Conservation (phyloP, 805 yeast genomes). For the Wickerhamiella musiphila region DNA sequence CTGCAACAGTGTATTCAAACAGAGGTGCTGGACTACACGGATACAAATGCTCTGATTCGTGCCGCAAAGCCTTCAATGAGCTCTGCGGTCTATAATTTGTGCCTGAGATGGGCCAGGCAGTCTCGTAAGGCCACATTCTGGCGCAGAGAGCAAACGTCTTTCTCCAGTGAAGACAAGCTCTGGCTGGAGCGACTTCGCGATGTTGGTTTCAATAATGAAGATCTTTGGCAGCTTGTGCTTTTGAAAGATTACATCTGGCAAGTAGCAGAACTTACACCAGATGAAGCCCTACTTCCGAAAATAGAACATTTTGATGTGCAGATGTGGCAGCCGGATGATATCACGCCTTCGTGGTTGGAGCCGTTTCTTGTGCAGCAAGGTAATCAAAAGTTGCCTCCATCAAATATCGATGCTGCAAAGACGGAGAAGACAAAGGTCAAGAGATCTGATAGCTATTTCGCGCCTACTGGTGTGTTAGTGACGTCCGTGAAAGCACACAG, state of each 20-base stretch:
- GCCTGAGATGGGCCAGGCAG: constrained; percentile 54
- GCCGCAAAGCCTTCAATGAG: constrained; percentile 46
- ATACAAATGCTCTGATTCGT: constrained; percentile 50
- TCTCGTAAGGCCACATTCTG: constrained; percentile 62
- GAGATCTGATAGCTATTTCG: not conserved
- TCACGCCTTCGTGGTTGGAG: not conserved
- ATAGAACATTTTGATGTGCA: not conserved
- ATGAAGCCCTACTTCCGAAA: not conserved
- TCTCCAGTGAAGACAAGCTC: constrained; percentile 19
- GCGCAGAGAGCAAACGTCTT: constrained; percentile 27
- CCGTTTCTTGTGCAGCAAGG: too few species aligned
- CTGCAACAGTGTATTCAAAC: constrained; percentile 59
- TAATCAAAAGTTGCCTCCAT: too few species aligned
- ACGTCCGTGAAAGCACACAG: constrained; percentile 48
- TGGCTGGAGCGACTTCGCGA: constrained; percentile 56
- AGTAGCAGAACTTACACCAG: constrained; percentile 6
- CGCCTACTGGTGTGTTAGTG: constrained; percentile 23
- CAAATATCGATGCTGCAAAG: too few species aligned
- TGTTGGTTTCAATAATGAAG: constrained; percentile 56
- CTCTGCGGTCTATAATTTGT: constrained; percentile 42
- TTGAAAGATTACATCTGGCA: constrained; percentile 48
- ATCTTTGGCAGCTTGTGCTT: constrained; percentile 68
- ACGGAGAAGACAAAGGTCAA: constrained; percentile 3
- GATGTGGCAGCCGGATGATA: not conserved
- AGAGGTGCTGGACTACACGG: constrained; percentile 51